Base-by-base conservation (phyloP, 306 rosid genomes). In the Glycine soja region DNA sequence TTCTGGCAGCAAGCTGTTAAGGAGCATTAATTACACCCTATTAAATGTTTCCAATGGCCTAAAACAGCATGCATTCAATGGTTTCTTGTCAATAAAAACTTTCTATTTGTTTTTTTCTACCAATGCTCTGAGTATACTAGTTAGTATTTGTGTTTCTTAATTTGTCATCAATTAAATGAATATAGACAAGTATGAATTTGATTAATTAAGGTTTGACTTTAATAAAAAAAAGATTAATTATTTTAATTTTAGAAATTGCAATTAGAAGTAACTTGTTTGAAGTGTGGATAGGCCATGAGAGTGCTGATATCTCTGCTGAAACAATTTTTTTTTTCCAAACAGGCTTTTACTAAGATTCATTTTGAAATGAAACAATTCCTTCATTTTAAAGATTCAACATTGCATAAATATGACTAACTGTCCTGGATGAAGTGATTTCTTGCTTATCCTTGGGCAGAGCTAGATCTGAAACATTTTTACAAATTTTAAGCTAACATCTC, bases 401-500 rank as follows among this genome's bases (percentile, higher is more conserved):
- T 18, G 1, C 11, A 45, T 76, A 32, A 47, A 15, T n/a, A 76
- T 48, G 80, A 2, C 36, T 15, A 50, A 14, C 45, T 65, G 53
- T 51, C 54, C 43, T 45, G 80, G 19, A 38, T 43, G 75, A 67
- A 54, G 11, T 42, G 15, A 53, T 54, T 67, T 64, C 14, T 65
- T 77, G 36, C 9, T 51, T 63, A 34, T 32, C 64, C 64, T 63
- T 77, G 61, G 32, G 53, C 42, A 15, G 30, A 77, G 30, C 5
- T 65, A 11, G 24, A 50, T 65, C 42, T 36, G 45, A 16, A 75
- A 46, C 32, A 14, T 65, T 2, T 42, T 52, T 53, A 18, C 30
- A 11, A 30, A 66, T 54, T 65, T 66, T 52, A 63, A 73, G 24
- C 57, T 52, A 19, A 46, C 10, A n/a, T 68, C 14, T 64, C 45